Conservation (phyloP, 345 rosid genomes). For the Syzygium aromaticum region DNA sequence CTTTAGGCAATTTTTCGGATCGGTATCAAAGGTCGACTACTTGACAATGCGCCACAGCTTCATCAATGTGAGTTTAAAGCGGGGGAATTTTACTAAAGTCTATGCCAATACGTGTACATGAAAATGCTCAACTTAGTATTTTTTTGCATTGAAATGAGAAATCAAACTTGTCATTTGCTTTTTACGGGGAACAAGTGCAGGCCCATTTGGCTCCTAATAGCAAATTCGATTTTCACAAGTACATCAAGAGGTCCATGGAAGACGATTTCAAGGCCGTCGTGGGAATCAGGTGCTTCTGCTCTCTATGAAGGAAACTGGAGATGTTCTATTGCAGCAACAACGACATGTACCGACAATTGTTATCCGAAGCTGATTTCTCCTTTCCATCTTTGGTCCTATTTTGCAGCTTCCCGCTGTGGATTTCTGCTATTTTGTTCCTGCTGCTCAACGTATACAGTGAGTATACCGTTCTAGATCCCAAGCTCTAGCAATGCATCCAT, state of each 20-base stretch:
- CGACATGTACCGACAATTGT: neutral
- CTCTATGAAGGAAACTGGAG: neutral
- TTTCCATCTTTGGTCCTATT: neutral
- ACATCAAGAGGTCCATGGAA: conserved; percentile 56
- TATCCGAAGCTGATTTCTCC: neutral
- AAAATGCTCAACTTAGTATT: neutral
- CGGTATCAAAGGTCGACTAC: conserved; percentile 45
- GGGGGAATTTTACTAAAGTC: neutral
- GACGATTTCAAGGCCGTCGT: conserved; percentile 61
- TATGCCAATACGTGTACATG: neutral
- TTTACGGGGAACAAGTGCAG: conserved; percentile 11
- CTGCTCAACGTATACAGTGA: conserved; percentile 44
- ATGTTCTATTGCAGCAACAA: neutral
- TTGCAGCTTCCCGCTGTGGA: conserved; percentile 47
- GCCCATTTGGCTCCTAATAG: conserved; percentile 40
- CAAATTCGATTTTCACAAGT: conserved; percentile 50
- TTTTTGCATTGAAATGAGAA: neutral
- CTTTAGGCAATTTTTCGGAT: conserved; percentile 49
- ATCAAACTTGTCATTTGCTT: neutral
- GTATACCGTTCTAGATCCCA: neutral
- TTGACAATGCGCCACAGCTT: conserved; percentile 60
- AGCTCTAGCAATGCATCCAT: neutral
- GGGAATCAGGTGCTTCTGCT: conserved; percentile 31
- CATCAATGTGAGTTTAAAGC: conserved; percentile 28
- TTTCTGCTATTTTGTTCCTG: conserved; percentile 31